Conservation (phyloP, 257 asterid species). For the Misopates orontium region DNA sequence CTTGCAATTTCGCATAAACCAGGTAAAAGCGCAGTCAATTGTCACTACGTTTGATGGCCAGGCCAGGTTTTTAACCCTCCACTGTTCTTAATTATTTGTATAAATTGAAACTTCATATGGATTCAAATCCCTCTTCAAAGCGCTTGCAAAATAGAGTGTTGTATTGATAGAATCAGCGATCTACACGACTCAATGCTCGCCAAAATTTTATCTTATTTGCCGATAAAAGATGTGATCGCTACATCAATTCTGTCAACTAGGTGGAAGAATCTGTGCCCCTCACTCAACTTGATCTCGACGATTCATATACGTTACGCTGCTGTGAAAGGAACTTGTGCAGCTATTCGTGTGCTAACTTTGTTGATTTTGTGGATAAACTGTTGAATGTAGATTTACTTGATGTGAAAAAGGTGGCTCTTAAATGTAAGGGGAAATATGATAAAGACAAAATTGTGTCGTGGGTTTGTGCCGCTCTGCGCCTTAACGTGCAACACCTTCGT, state of each 20-base stretch:
- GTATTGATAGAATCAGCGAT: not conserved
- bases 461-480: not conserved
- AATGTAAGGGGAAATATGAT: not conserved
- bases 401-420: not conserved
- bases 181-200: not conserved
- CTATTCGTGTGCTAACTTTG: not conserved
- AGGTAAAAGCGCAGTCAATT: too few species aligned
- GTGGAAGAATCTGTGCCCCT: not conserved
- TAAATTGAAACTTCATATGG: too few species aligned
- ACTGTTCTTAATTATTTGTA: too few species aligned
- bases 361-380: not conserved
- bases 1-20: too few species aligned
- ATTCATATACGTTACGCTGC: not conserved
- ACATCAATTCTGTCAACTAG: slow-evolving; percentile 1
- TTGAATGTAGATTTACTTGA: not conserved
- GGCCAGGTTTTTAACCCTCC: too few species aligned
- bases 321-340: not conserved
- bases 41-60: too few species aligned
- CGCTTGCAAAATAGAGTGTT: too few species aligned
- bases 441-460: not conserved
- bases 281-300: not conserved
- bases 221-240: not conserved
- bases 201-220: not conserved
- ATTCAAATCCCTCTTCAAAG: too few species aligned
- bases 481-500: not conserved